Base-by-base conservation (phyloP, 2,329 filamentous ascomycete species). In the Xylariomycetidae sp. region DNA sequence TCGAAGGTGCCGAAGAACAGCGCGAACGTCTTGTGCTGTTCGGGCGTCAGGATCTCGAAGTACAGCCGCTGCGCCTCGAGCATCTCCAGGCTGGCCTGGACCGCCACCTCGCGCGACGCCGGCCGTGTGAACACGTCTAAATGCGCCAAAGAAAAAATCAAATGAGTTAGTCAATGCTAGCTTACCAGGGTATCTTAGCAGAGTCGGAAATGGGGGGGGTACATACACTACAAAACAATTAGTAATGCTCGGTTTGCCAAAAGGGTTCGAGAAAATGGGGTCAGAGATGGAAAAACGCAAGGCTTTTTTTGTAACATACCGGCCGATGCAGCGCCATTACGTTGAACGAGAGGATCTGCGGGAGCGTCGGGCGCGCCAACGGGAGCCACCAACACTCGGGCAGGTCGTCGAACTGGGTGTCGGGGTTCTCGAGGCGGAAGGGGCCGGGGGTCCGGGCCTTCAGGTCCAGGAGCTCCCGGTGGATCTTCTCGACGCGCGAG, bases 1-100 rank as follows among this genome's bases (percentile, higher is more conserved):
- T 82, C 77, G 38, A 82, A 81, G 6, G 74, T 80, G 33, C 74
- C 74, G 33, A 78, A 79, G 50, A 80, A 80, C 4, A 81, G 61
- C 12, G 69, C 63, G 44, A 75, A 75, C 47, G 67, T 66, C 44
- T 67, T 68, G 45, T 72, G 79, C 31, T 76, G 69, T 26, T 70
- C 63, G 12, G 68, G 64, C 13, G 62, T 62, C 10, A 78, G 53
- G 19, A 62, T 57, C 34, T 66, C 59, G 45, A 77, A 71, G 30
- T 71, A 63, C 22, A 59, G 49, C 38, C 66, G 62, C 50, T 81
- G 77, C 12, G 72, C 60, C 16, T 72, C 64, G 3, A 82, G 62
- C 58, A 78, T 74, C 3, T 63, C 61, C 4, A 81, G 46, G 30
- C 70, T 74, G 4, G 76, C 74, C 44, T 65, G 64, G 4, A 81